Percentiles rank a stretch among this genome's conserved stretches.
Evolutionary conservation across 805 yeast species (phyloP).

Genomic region (Barnettozyma californica): DNA sequence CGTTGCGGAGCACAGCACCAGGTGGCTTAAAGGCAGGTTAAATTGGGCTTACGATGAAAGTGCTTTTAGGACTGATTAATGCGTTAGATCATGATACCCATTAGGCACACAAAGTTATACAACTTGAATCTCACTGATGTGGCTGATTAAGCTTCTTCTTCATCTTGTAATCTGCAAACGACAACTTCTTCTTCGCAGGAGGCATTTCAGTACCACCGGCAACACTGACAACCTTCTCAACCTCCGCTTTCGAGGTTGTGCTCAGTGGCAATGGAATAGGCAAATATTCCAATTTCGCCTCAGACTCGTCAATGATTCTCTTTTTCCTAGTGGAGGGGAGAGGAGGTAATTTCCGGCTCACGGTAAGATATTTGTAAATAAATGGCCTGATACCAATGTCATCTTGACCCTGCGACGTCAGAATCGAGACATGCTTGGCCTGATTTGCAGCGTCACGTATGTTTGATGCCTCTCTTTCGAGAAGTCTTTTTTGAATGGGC

Average conservation of each 20-base stretch:
- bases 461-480: constrained; percentile 21
- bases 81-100: too few relatives aligned
- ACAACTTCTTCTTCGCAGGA: constrained; percentile 48
- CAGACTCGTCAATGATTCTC: constrained; percentile 10
- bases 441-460: constrained; percentile 13
- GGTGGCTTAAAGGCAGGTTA: too few relatives aligned
- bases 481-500: constrained; percentile 30
- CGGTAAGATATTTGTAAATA: constrained; percentile 14
- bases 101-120: neutral
- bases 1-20: too few relatives aligned
- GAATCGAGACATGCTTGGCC: constrained; percentile 7
- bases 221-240: constrained; percentile 42
- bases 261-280: constrained; percentile 26
- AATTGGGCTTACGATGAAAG: too few relatives aligned
- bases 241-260: constrained; percentile 53
- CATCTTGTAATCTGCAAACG: constrained; percentile 72
- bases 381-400: constrained; percentile 21
- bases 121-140: neutral
- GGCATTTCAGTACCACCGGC: constrained; percentile 5
- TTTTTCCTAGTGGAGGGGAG: constrained; percentile 9
- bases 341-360: neutral
- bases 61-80: too few relatives aligned
- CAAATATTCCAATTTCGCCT: constrained; percentile 17
- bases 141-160: constrained; percentile 26
- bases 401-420: constrained; percentile 4